These are phyloP conservation scores for Kodamaea ohmeri DNA, from an alignment of 1,139 yeast species.

Conservation along the genomic window DNA sequence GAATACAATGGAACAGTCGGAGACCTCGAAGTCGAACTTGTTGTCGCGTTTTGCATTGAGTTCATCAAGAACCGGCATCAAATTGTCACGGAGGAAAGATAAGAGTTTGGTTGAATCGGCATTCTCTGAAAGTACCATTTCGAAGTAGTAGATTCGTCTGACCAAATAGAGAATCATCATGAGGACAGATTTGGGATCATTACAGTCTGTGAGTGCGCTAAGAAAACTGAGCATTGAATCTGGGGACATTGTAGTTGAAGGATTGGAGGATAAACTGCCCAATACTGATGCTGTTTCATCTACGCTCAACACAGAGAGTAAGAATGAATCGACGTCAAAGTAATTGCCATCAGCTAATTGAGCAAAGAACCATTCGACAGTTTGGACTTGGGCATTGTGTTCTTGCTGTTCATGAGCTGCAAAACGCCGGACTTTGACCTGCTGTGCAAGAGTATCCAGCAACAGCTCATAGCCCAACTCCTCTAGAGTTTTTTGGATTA, in stretches of 20 bases:
- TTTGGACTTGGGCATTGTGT: slow-evolving; percentile 5
- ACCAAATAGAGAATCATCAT: slow-evolving; percentile 26
- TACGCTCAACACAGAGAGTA: slow-evolving; percentile 6
- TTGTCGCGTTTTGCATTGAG: slow-evolving; percentile 11
- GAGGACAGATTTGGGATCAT: slow-evolving; percentile 17
- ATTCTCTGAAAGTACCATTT: slow-evolving; percentile 11
- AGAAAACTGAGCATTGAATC: slow-evolving; percentile 5
- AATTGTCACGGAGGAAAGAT: slow-evolving; percentile 24
- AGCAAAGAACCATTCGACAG: slow-evolving; percentile 25
- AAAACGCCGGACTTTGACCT: slow-evolving; percentile 12
- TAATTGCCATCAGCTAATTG: slow-evolving; percentile 26
- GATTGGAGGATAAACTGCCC: not conserved
- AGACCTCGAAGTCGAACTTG: slow-evolving; percentile 15
- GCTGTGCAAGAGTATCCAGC: slow-evolving; percentile 16
- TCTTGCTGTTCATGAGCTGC: slow-evolving; percentile 2
- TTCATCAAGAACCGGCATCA: slow-evolving; percentile 31
- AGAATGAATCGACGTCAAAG: slow-evolving; percentile 13
- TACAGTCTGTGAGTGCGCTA: slow-evolving; percentile 5
- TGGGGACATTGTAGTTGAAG: slow-evolving; percentile 5
- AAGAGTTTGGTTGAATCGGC: slow-evolving; percentile 13
- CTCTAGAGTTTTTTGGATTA: slow-evolving; percentile 31
- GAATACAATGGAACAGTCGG: slow-evolving; percentile 10
- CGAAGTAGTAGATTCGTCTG: slow-evolving; percentile 26
- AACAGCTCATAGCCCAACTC: slow-evolving; percentile 29
- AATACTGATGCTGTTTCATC: not conserved